Base-by-base conservation (phyloP, 345 rosid species). In the Aquilaria yunnanensis region DNA sequence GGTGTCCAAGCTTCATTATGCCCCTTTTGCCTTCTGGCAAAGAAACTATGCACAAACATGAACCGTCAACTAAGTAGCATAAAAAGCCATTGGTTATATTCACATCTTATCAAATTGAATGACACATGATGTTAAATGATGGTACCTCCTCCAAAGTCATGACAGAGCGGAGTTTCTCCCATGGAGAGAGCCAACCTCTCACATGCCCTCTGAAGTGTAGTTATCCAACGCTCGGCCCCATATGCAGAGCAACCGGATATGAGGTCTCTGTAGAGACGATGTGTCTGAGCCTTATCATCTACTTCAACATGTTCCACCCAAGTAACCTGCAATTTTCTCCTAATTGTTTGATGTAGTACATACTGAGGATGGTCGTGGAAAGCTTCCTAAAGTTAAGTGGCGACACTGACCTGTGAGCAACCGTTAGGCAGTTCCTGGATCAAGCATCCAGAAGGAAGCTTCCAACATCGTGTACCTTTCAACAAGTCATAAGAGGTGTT, bases 291-390 rank as follows among this genome's bases (percentile, higher is more conserved):
- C 71, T 63, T 81, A 0, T 86, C 85, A 48, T 83, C 87, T 8
- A 80, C 93, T 67, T 88, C 90, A 51, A 85, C 90, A 67, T 91
- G 96, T 55, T 88, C 97, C 3, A 91, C 73, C 96, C 96, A 91
- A 8, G 74, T 84, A 29, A 91, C 84, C 97, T 90, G 59, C 45
- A 53, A 51, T 37, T n/a, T 2, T 50, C 5, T 14, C 23, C 23
- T 23, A 23, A 23, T 23, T 23, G 23, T 23, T 41, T 59, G 48
- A 49, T 45, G 41, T 63, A 43, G 43, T 37, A 23, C 23, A 23
- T 23, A 37, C 43, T 37, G 43, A 37, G 43, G 43, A 9, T 37
- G 43, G 43, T 37, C 43, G 8, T 3, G 8, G 5, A 37, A 37
- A 37, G 5, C 2, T 37, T 37, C 4, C 7, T 37, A 37, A 3